Evolutionary conservation across 495 filamentous ascomycete genomes (phyloP).

Genomic region (Cryomyces antarcticus): DNA sequence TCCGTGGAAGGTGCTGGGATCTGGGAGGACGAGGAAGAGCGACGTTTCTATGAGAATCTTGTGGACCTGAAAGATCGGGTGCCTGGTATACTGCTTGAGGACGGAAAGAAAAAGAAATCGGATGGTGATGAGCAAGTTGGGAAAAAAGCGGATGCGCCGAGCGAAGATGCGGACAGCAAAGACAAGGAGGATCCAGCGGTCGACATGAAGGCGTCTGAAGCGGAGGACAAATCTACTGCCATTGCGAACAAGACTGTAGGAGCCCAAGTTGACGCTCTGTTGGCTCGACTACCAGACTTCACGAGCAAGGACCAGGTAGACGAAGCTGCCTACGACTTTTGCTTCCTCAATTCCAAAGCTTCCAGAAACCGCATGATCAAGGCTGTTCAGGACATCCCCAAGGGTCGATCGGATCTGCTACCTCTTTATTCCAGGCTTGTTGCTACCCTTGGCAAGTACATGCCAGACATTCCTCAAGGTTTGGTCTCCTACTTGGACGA

Average conservation of each 20-base stretch:
- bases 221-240: constrained; percentile 73
- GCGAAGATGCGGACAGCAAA: constrained; percentile 18
- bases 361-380: constrained; percentile 88
- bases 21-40: constrained; percentile 97
- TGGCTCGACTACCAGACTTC: constrained; percentile 72
- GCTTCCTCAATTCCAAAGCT: constrained; percentile 95
- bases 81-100: constrained; percentile 78
- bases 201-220: constrained; percentile 25
- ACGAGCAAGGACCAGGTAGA: constrained; percentile 83
- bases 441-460: constrained; percentile 81
- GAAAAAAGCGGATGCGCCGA: constrained; percentile 20
- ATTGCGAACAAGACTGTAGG: constrained; percentile 97
- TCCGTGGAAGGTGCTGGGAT: constrained; percentile 88
- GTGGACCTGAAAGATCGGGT: constrained; percentile 92
- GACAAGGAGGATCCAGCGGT: no score
- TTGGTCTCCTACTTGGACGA: constrained; percentile 85
- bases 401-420: constrained; percentile 79
- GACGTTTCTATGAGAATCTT: constrained; percentile 92
- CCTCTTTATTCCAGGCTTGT: constrained; percentile 81
- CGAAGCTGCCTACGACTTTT: constrained; percentile 84
- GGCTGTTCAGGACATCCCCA: constrained; percentile 81
- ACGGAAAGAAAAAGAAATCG: constrained; percentile 82
- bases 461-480: constrained; percentile 82
- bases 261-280: constrained; percentile 81
- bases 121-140: constrained; percentile 30